These are phyloP conservation scores for Leishmania mexicana DNA, from an alignment of 208 protist genomes.

Conservation along the genomic window DNA sequence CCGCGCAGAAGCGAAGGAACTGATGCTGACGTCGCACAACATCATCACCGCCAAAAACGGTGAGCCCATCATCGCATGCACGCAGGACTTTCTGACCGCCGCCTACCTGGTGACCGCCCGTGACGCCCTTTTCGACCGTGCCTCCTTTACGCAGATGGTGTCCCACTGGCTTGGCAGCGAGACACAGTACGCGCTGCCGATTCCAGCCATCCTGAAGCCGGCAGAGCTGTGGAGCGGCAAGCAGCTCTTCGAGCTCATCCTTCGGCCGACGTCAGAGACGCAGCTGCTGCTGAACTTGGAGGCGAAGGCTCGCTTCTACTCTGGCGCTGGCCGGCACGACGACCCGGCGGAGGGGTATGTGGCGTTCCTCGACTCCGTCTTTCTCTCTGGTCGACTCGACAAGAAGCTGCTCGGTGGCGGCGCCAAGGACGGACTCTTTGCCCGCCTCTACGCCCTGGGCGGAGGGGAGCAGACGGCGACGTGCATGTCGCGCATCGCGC, in stretches of 20 bases:
- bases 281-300: constrained; percentile 92
- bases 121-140: constrained; percentile 96
- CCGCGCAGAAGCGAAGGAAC: constrained; percentile 95
- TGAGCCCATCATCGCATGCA: constrained; percentile 98
- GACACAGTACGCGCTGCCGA: constrained; percentile 92
- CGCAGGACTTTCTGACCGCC: constrained; percentile 99
- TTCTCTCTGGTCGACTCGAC: constrained; percentile 97
- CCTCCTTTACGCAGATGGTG: constrained; percentile 88
- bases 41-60: constrained; percentile 98
- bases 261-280: constrained; percentile 67
- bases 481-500: constrained; percentile 96
- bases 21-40: constrained; percentile 98
- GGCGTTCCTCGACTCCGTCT: constrained; percentile 90
- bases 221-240: constrained; percentile 99
- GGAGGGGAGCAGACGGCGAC: constrained; percentile 85
- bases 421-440: constrained; percentile 96
- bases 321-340: constrained; percentile 61
- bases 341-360: constrained; percentile 94
- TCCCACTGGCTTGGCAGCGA: constrained; percentile 85
- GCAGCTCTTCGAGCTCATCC: constrained; percentile 96
- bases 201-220: constrained; percentile 97
- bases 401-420: constrained; percentile 97
- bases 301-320: constrained; percentile 92
- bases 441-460: constrained; percentile 92
- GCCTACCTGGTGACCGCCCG: constrained; percentile 96